Evolutionary conservation across 1,139 yeast species (phyloP).

Genomic region (Geotrichum restrictum): DNA sequence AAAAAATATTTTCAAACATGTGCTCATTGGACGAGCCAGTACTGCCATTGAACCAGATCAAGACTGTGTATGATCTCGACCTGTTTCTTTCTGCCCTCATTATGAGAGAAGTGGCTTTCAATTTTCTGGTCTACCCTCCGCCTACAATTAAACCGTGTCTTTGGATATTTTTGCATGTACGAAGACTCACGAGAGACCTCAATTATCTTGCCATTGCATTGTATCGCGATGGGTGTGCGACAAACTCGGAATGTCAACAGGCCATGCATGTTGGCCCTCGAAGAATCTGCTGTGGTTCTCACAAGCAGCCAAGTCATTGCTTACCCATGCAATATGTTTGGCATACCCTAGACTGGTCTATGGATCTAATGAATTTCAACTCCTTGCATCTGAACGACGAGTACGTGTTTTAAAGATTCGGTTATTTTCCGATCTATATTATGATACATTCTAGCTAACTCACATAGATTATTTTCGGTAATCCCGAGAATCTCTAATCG

Average conservation of each 20-base stretch:
- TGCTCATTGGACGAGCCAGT: background rate
- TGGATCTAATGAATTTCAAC: conserved; percentile 3
- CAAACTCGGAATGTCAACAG: background rate
- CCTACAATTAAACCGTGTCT: conserved; percentile 10
- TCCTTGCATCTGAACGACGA: background rate
- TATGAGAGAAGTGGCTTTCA: conserved; percentile 7
- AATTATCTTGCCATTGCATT: conserved; percentile 13
- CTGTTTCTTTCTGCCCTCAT: conserved; percentile 12
- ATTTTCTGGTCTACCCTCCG: conserved; percentile 16
- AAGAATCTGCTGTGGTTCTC: conserved; percentile 3
- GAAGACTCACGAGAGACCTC: conserved; percentile 16
- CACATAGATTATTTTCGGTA: background rate
- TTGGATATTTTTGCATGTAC: conserved; percentile 17
- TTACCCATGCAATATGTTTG: conserved; percentile 17
- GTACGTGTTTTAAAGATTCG: background rate
- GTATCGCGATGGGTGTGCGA: conserved; percentile 11
- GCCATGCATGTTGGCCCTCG: background rate
- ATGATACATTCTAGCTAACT: background rate
- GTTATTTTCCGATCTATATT: background rate
- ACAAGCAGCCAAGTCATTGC: conserved; percentile 12
- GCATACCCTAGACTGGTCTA: conserved; percentile 18
- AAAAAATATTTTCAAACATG: too few species aligned
- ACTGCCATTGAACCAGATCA: conserved; percentile 6
- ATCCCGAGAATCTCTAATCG: conserved; percentile 8
- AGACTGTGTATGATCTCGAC: conserved; percentile 15